Evolutionary conservation across 2,329 filamentous ascomycete species (phyloP), one percentile per base, ranked within the genome.

Genomic region (Drechslerella coelobrocha): DNA sequence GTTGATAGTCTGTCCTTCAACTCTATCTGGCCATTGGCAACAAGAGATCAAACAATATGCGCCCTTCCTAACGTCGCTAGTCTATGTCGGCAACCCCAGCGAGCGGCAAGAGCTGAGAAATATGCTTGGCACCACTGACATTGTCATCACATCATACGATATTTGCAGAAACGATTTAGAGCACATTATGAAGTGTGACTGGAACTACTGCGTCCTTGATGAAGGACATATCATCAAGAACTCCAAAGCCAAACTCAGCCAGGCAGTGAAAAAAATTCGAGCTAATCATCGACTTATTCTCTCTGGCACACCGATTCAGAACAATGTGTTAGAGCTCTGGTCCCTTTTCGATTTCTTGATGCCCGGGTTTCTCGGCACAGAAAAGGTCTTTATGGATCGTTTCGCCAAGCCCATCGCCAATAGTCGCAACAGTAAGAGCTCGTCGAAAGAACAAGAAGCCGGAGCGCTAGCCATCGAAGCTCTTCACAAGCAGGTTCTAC

Each of bases 141-240:
- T 99, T 66, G 92, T 99, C 52, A 91, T 99, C 72, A 99, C 95
- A 0, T 97, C 93, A 0, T 99, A 99, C 77, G 95, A 99, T 78
- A 94, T 99, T 53, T 97, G 93, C 78, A 88, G 95, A 56, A 99
- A 99, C 74, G 94, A 99, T 77, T 86, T 88, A n/a, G 92, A 97
- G 7, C 79, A 93, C 2, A 84, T 99, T 31, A 85, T 86, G 48
- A 86, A 90, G 60, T 86, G 94, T 77, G 94, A 85, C 74, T 99
- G 93, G 92, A 99, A 99, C 78, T 99, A 99, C 78, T 90, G 94
- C 62, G 92, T 99, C 2, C 85, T 99, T 6, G 94, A 99, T 77
- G 94, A 99, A 81, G 94, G 95, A 1, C 94, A 99, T 81, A 81
- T 99, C 73, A 99, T 99, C 83, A 99, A 99, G 83, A 99, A 99